Conservation (phyloP, 208 protist genomes). For the Phytomonas sp. region DNA sequence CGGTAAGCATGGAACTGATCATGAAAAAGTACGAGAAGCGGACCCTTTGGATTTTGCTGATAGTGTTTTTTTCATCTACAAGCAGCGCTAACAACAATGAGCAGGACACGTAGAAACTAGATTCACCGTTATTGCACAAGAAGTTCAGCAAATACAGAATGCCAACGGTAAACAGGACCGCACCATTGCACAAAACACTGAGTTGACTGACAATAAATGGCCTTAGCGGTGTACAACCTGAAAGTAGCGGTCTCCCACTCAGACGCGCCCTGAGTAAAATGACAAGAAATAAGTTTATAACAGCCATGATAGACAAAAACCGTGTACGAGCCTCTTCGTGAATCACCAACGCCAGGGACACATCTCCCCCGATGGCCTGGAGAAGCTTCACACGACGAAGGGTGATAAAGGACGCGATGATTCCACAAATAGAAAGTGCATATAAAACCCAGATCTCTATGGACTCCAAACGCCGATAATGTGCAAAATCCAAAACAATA, state of each 20-base stretch:
- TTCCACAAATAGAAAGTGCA: slow-evolving; percentile 14
- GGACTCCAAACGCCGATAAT: slow-evolving; percentile 45
- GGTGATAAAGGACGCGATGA: slow-evolving; percentile 17
- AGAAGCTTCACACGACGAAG: slow-evolving; percentile 10
- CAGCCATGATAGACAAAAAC: slow-evolving; percentile 38
- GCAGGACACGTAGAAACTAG: slow-evolving; percentile 44
- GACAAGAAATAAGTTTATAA: slow-evolving; percentile 46
- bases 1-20: neutral
- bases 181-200: slow-evolving; percentile 49
- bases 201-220: slow-evolving; percentile 19
- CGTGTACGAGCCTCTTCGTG: slow-evolving; percentile 50
- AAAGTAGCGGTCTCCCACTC: slow-evolving; percentile 45
- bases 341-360: slow-evolving; percentile 41
- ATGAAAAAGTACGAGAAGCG: neutral
- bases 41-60: neutral
- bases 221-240: slow-evolving; percentile 26
- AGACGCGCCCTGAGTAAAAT: slow-evolving; percentile 62
- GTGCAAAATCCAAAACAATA: slow-evolving; percentile 41
- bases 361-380: slow-evolving; percentile 22
- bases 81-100: slow-evolving; percentile 65
- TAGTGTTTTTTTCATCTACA: slow-evolving; percentile 38
- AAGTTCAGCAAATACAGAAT: slow-evolving; percentile 49
- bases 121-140: slow-evolving; percentile 48
- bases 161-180: slow-evolving; percentile 32
- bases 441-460: slow-evolving; percentile 29